Conservation (phyloP, 176 grass and related monocot genomes). For the Typha latifolia region DNA sequence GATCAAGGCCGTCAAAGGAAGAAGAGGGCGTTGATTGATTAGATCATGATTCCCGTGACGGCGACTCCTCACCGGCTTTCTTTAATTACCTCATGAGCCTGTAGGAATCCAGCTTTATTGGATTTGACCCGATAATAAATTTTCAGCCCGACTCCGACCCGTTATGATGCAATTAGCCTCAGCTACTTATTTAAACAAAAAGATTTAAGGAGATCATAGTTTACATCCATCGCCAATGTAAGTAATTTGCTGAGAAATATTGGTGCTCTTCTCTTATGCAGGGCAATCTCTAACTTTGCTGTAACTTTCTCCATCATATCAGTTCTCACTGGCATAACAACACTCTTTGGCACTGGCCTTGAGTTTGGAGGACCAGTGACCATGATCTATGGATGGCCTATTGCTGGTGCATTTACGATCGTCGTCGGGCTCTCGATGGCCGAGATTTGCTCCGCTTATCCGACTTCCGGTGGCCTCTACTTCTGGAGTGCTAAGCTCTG, state of each 20-base stretch:
- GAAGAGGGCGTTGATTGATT: no score
- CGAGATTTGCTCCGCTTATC: slow-evolving; percentile 25
- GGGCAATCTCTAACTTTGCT: slow-evolving; percentile 15
- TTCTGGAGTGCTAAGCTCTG: slow-evolving; percentile 19
- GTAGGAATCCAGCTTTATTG: no score
- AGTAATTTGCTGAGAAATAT: not conserved
- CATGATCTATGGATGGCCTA: slow-evolving; percentile 20
- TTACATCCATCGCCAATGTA: not conserved
- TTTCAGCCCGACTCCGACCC: no score
- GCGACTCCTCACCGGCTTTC: no score
- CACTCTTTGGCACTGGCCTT: slow-evolving; percentile 15
- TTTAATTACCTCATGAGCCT: no score
- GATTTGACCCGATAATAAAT: no score
- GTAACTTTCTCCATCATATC: slow-evolving; percentile 15
- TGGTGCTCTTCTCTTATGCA: not conserved
- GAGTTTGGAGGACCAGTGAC: slow-evolving; percentile 13
- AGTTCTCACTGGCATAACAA: slow-evolving; percentile 16
- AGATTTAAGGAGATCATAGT: not conserved
- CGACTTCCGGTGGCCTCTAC: slow-evolving; percentile 17
- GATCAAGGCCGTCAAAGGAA: no score
- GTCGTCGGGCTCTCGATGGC: slow-evolving; percentile 18
- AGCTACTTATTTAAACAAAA: no score
- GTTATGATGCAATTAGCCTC: no score
- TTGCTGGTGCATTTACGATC: not conserved
- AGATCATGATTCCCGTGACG: no score